These are phyloP conservation scores for Deuterostichococcus epilithicus DNA, from an alignment of 139 green algal species.

Conservation along the genomic window DNA sequence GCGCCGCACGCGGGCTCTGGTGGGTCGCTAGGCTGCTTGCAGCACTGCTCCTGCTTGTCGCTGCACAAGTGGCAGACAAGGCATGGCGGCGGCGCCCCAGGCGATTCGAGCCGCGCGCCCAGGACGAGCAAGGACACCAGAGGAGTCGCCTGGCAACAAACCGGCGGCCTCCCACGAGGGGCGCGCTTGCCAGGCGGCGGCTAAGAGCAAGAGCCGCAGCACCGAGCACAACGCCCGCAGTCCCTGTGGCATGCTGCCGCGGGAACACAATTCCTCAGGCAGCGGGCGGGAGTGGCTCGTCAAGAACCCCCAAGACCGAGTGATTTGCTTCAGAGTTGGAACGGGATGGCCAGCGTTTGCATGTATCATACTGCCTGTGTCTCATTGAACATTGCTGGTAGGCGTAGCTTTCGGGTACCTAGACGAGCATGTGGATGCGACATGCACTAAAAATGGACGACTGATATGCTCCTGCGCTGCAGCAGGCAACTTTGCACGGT, in stretches of 20 bases:
- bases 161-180: background rate
- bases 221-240: background rate
- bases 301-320: too few relatives aligned
- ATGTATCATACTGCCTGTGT: background rate
- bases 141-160: background rate
- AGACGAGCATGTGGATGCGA: too few relatives aligned
- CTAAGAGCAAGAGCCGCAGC: background rate
- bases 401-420: background rate
- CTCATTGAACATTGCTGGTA: background rate
- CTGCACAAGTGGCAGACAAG: too few relatives aligned
- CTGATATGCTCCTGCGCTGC: too few relatives aligned
- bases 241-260: background rate
- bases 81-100: too few relatives aligned
- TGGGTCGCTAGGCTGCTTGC: background rate
- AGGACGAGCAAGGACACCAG: background rate
- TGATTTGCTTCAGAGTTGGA: too few relatives aligned
- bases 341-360: background rate
- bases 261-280: background rate
- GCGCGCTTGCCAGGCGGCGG: background rate
- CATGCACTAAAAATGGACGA: too few relatives aligned
- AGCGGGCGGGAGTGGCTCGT: too few relatives aligned
- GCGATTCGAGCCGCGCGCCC: too few relatives aligned
- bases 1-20: background rate
- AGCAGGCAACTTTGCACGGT: too few relatives aligned
- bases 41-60: too few relatives aligned